Evolutionary conservation across 306 rosid genomes (phyloP), one percentile per base, ranked within the genome.

Genomic region (Lagenaria siceraria): DNA sequence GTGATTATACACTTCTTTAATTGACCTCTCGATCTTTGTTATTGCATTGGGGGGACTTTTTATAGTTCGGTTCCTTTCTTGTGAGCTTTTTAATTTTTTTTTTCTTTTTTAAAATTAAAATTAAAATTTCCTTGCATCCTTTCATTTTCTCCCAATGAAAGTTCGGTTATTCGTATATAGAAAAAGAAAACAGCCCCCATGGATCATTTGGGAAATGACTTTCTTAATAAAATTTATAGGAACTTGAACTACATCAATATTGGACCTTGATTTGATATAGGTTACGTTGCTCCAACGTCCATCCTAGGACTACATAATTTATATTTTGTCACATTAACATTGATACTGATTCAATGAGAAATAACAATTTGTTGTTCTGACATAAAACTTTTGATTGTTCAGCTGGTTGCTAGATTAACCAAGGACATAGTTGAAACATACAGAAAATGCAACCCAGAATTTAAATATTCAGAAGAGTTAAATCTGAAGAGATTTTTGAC

Each of bases 401-500:
- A 94, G 98, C 80, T 87, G 87, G 92, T 94, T 85, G 84, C 92
- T 74, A 89, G 97, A 79, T 85, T 94, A 86, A 94, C 96, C 84
- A 94, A 88, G 89, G 93, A 87, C 83, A 87, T 94, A 76, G 89
- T 94, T 81, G 97, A 90, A 82, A 94, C 97, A 58, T 94, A 91
- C 85, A 91, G 84, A 85, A 78, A 82, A 84, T 94, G 98, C 90
- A 91, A 94, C 87, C 91, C 97, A 22, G 89, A 84, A 86, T 94
- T 94, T 78, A 92, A 90, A 83, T 94, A 94, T 88, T 94, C 97
- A 17, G 96, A 90, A 80, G 96, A 92, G 84, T 88, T 87, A 77
- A 91, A 94, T 87, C 96, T 97, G 25, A 94, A 92, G 85, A 86
- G 98, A 87, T 94, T 83, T 85, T 87, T 94, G 90, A 94, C 98